Evolutionary conservation across 108 stramenopile genomes (phyloP), one percentile per base, ranked within the genome.

Genomic region (Epithemia pelagica): DNA sequence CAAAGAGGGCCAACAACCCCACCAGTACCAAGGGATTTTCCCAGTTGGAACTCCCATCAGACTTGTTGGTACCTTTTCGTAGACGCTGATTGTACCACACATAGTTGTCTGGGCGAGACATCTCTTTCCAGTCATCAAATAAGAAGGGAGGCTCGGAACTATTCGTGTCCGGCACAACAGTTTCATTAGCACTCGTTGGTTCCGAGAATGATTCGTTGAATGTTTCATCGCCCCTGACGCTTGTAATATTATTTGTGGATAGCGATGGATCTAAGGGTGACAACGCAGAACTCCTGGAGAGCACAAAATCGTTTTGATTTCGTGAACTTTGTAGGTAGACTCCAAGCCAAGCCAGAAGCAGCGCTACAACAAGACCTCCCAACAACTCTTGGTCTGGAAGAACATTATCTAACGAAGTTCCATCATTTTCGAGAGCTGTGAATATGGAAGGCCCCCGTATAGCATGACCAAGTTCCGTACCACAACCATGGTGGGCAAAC

Each of bases 101-200:
- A 65, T 87, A 90, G 72, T 86, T 87, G 67, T 87, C 89, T 58
- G 82, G 75, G 37, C 73, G 71, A 37, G 82, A 82, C 30, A 90
- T 90, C 60, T 87, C 85, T 58, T 78, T 83, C 89, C 89, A 90
- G 32, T 63, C 62, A 24, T 33, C 62, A 63, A 63, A 63, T 5
- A 46, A 15, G 10, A n/a, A n/a, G n/a, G n/a, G n/a, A 3, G 60
- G 24, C 30, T 26, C 30, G 27, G 60, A 22, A 10, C 10, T 23
- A n/a, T 28, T 61, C 3, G 5, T 61, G 30, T 52, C 20, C 18
- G 15, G 18, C 15, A 52, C 20, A 52, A 52, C 15, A 52, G 52
- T 52, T 52, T 52, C 20, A 15, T 15, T 20, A 19, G 52, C 20
- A 52, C 18, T 19, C n/a, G n/a, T n/a, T n/a, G n/a, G n/a, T n/a